Percentiles rank a stretch among this genome's conserved stretches.
These are phyloP conservation scores for Exophiala sp. DNA, from an alignment of 2,329 filamentous ascomycete genomes.

Conservation along the genomic window DNA sequence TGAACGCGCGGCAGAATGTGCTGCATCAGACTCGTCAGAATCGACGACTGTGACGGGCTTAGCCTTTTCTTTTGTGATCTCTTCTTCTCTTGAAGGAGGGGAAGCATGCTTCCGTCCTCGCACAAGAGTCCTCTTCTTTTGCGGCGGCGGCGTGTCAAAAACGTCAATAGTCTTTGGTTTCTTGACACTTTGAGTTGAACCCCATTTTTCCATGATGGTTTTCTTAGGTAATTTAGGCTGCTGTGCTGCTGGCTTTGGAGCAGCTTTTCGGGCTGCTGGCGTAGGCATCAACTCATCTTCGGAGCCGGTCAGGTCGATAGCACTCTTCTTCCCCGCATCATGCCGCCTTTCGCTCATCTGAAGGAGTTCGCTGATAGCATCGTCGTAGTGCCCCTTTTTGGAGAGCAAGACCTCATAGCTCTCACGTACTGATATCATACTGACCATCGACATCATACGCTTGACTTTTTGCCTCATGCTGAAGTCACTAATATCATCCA, in stretches of 20 bases:
- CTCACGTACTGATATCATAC: constrained; percentile 43
- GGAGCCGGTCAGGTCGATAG: constrained; percentile 35
- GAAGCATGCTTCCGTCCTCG: constrained; percentile 45
- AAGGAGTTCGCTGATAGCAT: constrained; percentile 50
- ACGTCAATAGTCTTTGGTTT: constrained; percentile 22
- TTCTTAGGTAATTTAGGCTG: constrained; percentile 53
- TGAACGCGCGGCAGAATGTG: constrained; percentile 37
- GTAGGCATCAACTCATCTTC: constrained; percentile 42
- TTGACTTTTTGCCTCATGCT: constrained; percentile 50
- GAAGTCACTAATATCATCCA: constrained; percentile 53
- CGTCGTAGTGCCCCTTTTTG: constrained; percentile 53
- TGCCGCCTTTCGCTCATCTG: constrained; percentile 35
- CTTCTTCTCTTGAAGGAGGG: constrained; percentile 30
- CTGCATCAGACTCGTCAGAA: constrained; percentile 43
- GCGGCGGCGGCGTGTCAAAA: constrained; percentile 27
- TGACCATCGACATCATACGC: constrained; percentile 50
- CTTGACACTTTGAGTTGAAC: constrained; percentile 43
- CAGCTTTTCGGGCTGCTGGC: constrained; percentile 29
- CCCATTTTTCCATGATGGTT: constrained; percentile 59
- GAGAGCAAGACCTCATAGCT: constrained; percentile 50
- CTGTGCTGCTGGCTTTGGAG: constrained; percentile 40
- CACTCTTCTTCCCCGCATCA: constrained; percentile 15
- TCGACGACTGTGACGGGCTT: constrained; percentile 33
- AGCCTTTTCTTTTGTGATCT: constrained; percentile 20
- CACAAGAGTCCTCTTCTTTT: constrained; percentile 43